phyloP scores from a whole-genome alignment of 2,329 filamentous ascomycete species.

The Alternaria hordeiaustralica region DNA sequence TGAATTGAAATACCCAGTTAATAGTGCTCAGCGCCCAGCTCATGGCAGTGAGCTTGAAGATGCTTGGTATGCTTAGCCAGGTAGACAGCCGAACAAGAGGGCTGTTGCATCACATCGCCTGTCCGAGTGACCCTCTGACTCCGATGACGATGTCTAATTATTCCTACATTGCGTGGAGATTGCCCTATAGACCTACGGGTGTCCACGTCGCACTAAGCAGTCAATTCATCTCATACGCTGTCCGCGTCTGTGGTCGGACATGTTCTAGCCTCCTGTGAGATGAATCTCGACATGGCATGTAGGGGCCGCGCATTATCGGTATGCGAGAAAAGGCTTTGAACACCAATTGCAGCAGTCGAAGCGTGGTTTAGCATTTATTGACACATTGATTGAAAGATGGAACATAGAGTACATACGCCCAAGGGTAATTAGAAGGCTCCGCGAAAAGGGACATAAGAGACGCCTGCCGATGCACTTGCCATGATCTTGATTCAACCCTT shows the following conservation, averaged over 20 bases:
- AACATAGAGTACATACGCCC: background rate
- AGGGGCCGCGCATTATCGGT: background rate
- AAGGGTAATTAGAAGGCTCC: background rate
- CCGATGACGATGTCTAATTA: background rate
- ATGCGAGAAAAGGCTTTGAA: background rate
- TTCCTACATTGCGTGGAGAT: slow-evolving; percentile 10
- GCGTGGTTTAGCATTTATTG: background rate
- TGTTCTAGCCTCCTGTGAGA: background rate
- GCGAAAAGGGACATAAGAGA: background rate
- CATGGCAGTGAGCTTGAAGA: slow-evolving; percentile 20
- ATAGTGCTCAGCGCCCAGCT: slow-evolving; percentile 9
- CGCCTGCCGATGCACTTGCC: background rate
- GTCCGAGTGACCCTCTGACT: background rate
- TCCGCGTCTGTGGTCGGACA: background rate
- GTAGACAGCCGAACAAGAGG: slow-evolving; percentile 8
- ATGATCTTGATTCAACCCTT: background rate
- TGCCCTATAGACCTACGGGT: background rate
- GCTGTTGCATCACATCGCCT: slow-evolving; percentile 5
- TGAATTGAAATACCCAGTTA: background rate
- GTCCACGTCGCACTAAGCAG: background rate
- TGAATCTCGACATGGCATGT: too few relatives aligned
- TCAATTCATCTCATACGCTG: background rate
- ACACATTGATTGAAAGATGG: background rate
- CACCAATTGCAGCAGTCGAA: background rate
- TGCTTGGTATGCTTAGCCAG: slow-evolving; percentile 27